Conservation (phyloP, 805 yeast genomes). For the Candida chilensis region DNA sequence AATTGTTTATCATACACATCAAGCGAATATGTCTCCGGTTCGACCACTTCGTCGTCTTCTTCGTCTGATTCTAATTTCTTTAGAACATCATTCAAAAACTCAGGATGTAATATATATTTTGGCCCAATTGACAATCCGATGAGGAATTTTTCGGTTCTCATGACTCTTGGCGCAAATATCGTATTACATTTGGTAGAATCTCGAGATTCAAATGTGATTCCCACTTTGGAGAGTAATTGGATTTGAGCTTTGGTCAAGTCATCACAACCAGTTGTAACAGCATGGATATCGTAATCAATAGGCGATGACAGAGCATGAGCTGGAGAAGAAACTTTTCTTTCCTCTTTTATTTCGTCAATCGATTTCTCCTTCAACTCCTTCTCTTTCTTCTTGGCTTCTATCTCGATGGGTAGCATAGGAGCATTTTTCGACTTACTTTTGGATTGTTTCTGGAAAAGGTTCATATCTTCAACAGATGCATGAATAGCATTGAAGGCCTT, state of each 20-base stretch:
- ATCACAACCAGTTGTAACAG: constrained; percentile 62
- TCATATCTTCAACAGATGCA: constrained; percentile 59
- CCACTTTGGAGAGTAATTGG: constrained; percentile 35
- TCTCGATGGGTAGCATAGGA: constrained; percentile 30
- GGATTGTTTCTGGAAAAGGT: constrained; percentile 49
- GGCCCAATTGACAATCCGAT: constrained; percentile 53
- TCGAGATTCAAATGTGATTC: constrained; percentile 43
- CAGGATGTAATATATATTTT: constrained; percentile 44
- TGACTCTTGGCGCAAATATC: constrained; percentile 70
- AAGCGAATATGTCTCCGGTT: constrained; percentile 12
- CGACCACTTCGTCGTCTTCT: constrained; percentile 6
- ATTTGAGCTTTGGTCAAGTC: constrained; percentile 33
- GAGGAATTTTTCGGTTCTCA: constrained; percentile 83
- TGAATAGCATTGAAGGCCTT: constrained; percentile 62
- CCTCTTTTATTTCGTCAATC: constrained; percentile 6
- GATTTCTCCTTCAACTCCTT: constrained; percentile 3
- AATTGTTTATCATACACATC: constrained; percentile 10
- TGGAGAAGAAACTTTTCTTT: constrained; percentile 4
- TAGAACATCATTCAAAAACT: constrained; percentile 41
- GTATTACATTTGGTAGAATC: constrained; percentile 34
- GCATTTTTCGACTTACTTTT: constrained; percentile 26
- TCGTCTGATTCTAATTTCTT: constrained; percentile 24
- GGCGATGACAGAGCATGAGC: constrained; percentile 16
- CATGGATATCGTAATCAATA: constrained; percentile 33
- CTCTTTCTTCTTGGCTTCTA: constrained; percentile 13